Percentiles rank a stretch among this genome's conserved stretches.
These are phyloP conservation scores for Physaria fendleri DNA, from an alignment of 345 rosid species.

Conservation along the genomic window DNA sequence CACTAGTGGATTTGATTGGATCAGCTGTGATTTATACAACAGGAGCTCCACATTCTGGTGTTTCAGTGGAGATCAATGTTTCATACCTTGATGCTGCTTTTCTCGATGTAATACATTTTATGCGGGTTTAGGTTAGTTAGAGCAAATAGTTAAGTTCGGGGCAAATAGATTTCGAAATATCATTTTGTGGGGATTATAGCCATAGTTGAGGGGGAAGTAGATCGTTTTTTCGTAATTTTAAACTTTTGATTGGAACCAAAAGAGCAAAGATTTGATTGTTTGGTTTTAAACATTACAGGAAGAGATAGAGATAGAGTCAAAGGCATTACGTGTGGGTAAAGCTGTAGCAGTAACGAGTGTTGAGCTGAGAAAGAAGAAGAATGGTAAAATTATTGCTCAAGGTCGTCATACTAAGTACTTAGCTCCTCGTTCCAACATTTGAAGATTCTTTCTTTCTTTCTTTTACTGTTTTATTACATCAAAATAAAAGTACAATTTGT, in stretches of 20 bases:
- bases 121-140: no score
- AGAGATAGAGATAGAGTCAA: conserved; percentile 30
- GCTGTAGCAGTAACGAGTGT: conserved; percentile 66
- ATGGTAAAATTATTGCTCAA: conserved; percentile 75
- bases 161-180: no score
- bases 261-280: no score
- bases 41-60: conserved; percentile 49
- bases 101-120: conserved; percentile 48
- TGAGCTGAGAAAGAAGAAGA: conserved; percentile 73
- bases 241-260: no score
- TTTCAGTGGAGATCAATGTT: conserved; percentile 81
- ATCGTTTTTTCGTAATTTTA: no score
- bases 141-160: no score
- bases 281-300: conserved; percentile 1
- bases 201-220: no score
- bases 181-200: no score
- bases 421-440: conserved; percentile 33
- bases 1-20: conserved; percentile 81
- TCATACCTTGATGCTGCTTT: conserved; percentile 88
- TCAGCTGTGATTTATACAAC: conserved; percentile 59
- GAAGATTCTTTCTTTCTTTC: background rate
- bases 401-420: conserved; percentile 95
- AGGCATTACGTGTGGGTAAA: conserved; percentile 48
- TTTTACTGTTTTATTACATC: no score
- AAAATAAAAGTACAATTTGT: no score